Conservation (phyloP, 371 early-diverging fungal genomes). For the Zychaea mexicana region DNA sequence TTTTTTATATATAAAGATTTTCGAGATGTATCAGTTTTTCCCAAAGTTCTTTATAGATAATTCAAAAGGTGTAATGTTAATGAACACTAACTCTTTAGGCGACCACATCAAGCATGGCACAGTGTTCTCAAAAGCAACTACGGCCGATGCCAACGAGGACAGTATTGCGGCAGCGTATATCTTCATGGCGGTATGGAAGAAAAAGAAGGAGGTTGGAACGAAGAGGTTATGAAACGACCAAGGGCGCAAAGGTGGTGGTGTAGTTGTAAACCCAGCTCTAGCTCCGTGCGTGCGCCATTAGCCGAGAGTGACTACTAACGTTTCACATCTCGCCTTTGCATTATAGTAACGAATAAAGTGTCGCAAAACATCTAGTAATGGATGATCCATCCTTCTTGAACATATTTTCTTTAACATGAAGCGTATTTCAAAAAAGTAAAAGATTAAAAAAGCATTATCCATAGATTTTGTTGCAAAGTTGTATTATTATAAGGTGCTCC, state of each 20-base stretch:
- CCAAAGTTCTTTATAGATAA: no score
- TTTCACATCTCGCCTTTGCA: no score
- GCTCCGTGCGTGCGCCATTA: no score
- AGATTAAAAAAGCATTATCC: no score
- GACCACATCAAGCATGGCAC: slow-evolving; percentile 27
- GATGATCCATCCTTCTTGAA: no score
- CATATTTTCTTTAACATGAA: no score
- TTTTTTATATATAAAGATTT: neutral
- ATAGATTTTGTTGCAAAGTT: neutral
- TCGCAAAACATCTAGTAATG: no score
- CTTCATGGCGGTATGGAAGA: slow-evolving; percentile 17
- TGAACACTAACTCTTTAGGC: slow-evolving; percentile 19
- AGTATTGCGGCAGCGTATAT: slow-evolving; percentile 20
- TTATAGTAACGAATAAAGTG: no score
- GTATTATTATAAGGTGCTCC: neutral
- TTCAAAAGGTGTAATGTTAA: neutral
- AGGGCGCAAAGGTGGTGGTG: no score
- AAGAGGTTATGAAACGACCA: neutral
- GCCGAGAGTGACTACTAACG: no score
- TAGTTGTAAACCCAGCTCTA: no score
- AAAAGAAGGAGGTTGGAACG: neutral
- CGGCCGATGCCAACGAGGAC: slow-evolving; percentile 19
- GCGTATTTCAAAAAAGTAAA: no score
- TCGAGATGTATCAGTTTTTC: slow-evolving; percentile 5
- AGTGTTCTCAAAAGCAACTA: slow-evolving; percentile 22